phyloP scores from a whole-genome alignment of 83 land plant genomes.

The Diphasiastrum complanatum region DNA sequence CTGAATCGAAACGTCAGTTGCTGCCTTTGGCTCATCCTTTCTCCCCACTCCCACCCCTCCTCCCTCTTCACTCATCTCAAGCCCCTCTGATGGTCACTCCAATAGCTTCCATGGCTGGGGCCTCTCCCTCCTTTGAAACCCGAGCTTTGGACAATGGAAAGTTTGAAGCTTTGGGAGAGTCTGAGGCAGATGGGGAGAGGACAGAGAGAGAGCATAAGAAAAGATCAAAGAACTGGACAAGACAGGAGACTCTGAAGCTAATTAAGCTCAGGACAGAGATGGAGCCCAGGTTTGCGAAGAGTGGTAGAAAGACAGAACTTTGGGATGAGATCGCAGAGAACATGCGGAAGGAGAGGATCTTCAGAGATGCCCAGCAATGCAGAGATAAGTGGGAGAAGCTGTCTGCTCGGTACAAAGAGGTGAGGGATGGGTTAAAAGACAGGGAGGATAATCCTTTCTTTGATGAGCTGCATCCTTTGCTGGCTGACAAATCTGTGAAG shows the following conservation, averaged over 20 bases:
- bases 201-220: slow-evolving; percentile 20
- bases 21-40: too few species aligned
- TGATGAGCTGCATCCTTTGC: slow-evolving; percentile 28
- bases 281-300: slow-evolving; percentile 21
- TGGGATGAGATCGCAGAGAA: slow-evolving; percentile 37
- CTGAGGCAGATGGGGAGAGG: slow-evolving; percentile 1
- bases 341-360: slow-evolving; percentile 19
- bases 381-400: slow-evolving; percentile 39
- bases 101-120: too few species aligned
- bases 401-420: slow-evolving; percentile 29
- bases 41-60: too few species aligned
- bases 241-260: slow-evolving; percentile 18
- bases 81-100: too few species aligned
- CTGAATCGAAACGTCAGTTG: too few species aligned
- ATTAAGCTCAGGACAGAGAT: slow-evolving; percentile 24
- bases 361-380: slow-evolving; percentile 34
- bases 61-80: too few species aligned
- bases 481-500: slow-evolving; percentile 13
- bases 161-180: too few species aligned
- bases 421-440: slow-evolving; percentile 28
- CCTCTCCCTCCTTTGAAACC: too few species aligned
- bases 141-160: too few species aligned
- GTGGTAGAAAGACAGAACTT: slow-evolving; percentile 28
- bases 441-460: slow-evolving; percentile 28
- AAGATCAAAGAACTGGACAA: slow-evolving; percentile 30